These are phyloP conservation scores for Phytophthora gonapodyides DNA, from an alignment of 352 stramenopile species.

Conservation along the genomic window DNA sequence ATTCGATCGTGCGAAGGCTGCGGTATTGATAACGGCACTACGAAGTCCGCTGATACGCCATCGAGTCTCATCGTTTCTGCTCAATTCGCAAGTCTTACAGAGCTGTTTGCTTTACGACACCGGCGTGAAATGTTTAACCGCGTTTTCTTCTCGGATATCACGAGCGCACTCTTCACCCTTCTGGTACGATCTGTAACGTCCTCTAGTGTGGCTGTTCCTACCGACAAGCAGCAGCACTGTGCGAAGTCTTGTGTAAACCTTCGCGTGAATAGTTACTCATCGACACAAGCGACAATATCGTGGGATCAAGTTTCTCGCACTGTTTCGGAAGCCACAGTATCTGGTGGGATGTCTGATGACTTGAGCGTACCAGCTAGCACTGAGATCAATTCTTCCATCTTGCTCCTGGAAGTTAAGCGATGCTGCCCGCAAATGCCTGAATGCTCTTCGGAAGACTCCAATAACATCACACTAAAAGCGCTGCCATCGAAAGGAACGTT, in stretches of 20 bases:
- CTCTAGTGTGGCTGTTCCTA: too few relatives aligned
- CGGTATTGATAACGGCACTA: neutral
- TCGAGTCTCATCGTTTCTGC: constrained; percentile 10
- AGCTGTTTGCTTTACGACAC: constrained; percentile 39
- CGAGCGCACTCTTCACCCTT: constrained; percentile 36
- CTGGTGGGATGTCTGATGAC: neutral
- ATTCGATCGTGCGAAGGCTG: neutral
- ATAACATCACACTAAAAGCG: constrained; percentile 15
- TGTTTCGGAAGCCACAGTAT: neutral
- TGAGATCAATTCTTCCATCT: constrained; percentile 4
- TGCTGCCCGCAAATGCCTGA: neutral
- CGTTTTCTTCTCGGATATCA: constrained; percentile 45
- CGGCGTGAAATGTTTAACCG: constrained; percentile 35
- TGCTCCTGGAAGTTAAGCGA: constrained; percentile 27
- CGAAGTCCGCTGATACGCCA: constrained; percentile 5
- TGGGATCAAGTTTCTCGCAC: constrained; percentile 26
- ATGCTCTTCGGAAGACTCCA: neutral
- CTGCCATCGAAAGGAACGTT: constrained; percentile 44
- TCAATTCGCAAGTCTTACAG: constrained; percentile 31
- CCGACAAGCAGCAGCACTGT: neutral
- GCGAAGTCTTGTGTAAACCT: constrained; percentile 5
- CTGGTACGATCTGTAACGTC: constrained; percentile 12
- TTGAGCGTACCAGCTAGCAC: neutral
- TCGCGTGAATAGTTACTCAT: constrained; percentile 35
- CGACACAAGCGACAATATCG: constrained; percentile 38